A percentile compares a stretch with the other conserved stretches of the same genome.
These are phyloP conservation scores for Murraya koenigii DNA, from an alignment of 345 rosid genomes.

Conservation along the genomic window DNA sequence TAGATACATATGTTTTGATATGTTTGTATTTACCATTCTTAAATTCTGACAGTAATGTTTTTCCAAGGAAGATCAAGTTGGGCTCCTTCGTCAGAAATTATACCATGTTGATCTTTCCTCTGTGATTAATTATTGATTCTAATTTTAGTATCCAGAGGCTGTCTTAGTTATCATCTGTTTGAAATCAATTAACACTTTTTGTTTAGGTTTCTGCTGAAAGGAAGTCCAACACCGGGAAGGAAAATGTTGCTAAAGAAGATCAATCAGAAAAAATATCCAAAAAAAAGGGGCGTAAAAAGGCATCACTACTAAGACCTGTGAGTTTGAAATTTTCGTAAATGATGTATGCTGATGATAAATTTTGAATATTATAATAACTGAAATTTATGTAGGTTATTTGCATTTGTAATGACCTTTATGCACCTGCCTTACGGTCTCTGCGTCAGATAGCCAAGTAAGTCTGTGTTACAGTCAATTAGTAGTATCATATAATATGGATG, in stretches of 20 bases:
- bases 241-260: constrained; percentile 50
- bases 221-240: constrained; percentile 58
- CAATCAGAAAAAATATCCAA: constrained; percentile 45
- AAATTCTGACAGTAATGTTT: background rate
- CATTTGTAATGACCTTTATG: constrained; percentile 91
- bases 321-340: constrained; percentile 35
- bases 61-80: background rate
- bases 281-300: constrained; percentile 56
- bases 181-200: constrained; percentile 10
- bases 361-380: background rate
- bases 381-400: constrained; percentile 55
- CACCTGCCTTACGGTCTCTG: constrained; percentile 83
- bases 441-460: constrained; percentile 97
- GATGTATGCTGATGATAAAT: background rate
- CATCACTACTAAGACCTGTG: constrained; percentile 80
- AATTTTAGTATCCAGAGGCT: background rate
- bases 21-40: background rate
- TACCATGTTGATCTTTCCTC: background rate
- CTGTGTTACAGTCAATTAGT: background rate
- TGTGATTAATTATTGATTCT: background rate
- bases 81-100: background rate
- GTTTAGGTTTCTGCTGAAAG: constrained; percentile 72
- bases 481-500: background rate
- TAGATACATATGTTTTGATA: background rate
- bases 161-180: background rate